phyloP scores from a whole-genome alignment of 169 alveolate species.

The Miamiensis avidus region DNA sequence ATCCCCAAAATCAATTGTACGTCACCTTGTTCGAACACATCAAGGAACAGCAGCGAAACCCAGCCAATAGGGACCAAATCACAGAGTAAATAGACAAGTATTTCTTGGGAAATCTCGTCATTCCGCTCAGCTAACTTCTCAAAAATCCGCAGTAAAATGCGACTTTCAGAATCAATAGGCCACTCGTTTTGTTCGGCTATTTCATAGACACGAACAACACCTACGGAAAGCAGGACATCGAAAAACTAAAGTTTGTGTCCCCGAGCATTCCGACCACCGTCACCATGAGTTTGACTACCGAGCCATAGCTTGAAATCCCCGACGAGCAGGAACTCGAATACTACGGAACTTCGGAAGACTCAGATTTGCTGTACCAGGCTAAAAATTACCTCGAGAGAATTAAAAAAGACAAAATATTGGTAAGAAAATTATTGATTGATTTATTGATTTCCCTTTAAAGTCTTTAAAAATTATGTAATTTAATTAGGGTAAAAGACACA shows the following conservation, averaged over 20 bases:
- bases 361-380: conserved; percentile 34
- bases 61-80: not conserved
- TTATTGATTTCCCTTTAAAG: conserved; percentile 18
- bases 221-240: conserved; percentile 35
- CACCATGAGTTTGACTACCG: conserved; percentile 69
- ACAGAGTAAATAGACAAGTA: not conserved
- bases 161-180: conserved; percentile 81
- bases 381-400: conserved; percentile 45
- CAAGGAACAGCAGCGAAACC: not conserved
- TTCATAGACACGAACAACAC: conserved; percentile 51
- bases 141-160: conserved; percentile 57
- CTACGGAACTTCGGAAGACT: conserved; percentile 78
- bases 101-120: not conserved
- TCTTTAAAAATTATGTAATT: conserved; percentile 27
- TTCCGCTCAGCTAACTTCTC: not conserved
- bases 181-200: conserved; percentile 77
- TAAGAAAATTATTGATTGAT: conserved; percentile 20
- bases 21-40: not conserved
- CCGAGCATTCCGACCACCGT: conserved; percentile 59
- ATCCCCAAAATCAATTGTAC: not conserved
- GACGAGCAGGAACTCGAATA: conserved; percentile 70
- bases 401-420: conserved; percentile 38
- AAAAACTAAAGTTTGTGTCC: conserved; percentile 33
- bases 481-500: conserved; percentile 60
- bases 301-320: conserved; percentile 73